A percentile compares a stretch with the other conserved stretches of the same genome.
phyloP scores from a whole-genome alignment of 2,329 filamentous ascomycete species.

The Onygena corvina region DNA sequence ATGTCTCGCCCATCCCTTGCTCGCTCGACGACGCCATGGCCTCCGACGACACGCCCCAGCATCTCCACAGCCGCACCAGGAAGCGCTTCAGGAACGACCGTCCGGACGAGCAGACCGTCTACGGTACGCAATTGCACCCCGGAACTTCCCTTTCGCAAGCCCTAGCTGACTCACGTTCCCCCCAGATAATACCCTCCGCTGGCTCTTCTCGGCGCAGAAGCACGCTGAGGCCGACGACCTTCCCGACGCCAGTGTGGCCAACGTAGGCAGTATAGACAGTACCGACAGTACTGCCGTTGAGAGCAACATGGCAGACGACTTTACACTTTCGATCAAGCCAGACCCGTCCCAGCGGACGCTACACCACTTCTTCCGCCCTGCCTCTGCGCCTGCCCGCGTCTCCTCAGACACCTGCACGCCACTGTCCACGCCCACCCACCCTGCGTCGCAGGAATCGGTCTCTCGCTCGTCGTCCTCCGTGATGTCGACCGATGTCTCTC shows the following conservation, averaged over 20 bases:
- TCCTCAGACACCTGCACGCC: background rate
- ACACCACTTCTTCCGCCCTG: constrained; percentile 30
- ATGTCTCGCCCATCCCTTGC: constrained; percentile 18
- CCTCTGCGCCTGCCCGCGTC: constrained; percentile 15
- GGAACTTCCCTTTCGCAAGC: background rate
- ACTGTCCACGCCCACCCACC: background rate
- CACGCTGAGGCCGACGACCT: constrained; percentile 16
- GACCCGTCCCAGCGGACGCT: constrained; percentile 33
- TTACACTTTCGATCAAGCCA: constrained; percentile 20
- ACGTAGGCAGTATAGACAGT: constrained; percentile 1
- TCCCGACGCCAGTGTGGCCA: constrained; percentile 13
- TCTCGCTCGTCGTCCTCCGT: background rate
- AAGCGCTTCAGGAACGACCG: constrained; percentile 49
- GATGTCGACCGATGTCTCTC: background rate
- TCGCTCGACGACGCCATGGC: constrained; percentile 20
- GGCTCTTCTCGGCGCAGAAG: constrained; percentile 33
- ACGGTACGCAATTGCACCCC: constrained; percentile 34
- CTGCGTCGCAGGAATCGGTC: background rate
- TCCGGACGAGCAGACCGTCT: constrained; percentile 44
- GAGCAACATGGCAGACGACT: constrained; percentile 12
- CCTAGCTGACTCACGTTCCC: constrained; percentile 15
- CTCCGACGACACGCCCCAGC: constrained; percentile 25
- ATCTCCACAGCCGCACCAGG: constrained; percentile 46
- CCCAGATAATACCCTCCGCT: constrained; percentile 32
- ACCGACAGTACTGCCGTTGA: background rate